Conservation (phyloP, 805 yeast species). For the Wickerhamomyces strasburgensis region DNA sequence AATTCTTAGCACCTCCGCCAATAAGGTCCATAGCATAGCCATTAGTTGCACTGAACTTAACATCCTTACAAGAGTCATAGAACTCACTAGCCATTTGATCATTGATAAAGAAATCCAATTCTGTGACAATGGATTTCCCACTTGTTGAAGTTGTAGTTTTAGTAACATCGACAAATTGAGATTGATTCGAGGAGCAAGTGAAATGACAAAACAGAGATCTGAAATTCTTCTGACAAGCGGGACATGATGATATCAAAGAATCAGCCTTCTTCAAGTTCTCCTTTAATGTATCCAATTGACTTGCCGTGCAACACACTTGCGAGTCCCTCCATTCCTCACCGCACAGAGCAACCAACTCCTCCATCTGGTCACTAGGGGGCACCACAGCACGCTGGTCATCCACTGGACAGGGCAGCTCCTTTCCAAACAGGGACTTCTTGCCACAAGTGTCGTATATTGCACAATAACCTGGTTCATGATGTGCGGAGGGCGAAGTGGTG, state of each 20-base stretch:
- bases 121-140: slow-evolving; percentile 60
- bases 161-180: slow-evolving; percentile 66
- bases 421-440: slow-evolving; percentile 71
- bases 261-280: slow-evolving; percentile 69
- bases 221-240: slow-evolving; percentile 88
- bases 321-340: slow-evolving; percentile 59
- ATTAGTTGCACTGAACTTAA: slow-evolving; percentile 90
- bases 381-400: slow-evolving; percentile 49
- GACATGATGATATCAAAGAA: slow-evolving; percentile 80
- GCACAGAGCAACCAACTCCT: slow-evolving; percentile 54
- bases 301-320: slow-evolving; percentile 64
- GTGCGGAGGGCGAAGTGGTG: not conserved
- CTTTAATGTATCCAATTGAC: slow-evolving; percentile 54
- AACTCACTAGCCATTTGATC: slow-evolving; percentile 56
- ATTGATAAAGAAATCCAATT: slow-evolving; percentile 59
- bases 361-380: slow-evolving; percentile 32
- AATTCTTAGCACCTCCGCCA: slow-evolving; percentile 93
- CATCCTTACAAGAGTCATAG: slow-evolving; percentile 80
- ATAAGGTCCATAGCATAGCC: slow-evolving; percentile 95
- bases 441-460: slow-evolving; percentile 57
- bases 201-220: slow-evolving; percentile 79
- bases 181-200: slow-evolving; percentile 85
- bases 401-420: slow-evolving; percentile 73
- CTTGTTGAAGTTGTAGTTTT: slow-evolving; percentile 39
- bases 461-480: slow-evolving; percentile 20